Evolutionary conservation across 208 protist species (phyloP).

Genomic region (Acanthamoeba castellanii): DNA sequence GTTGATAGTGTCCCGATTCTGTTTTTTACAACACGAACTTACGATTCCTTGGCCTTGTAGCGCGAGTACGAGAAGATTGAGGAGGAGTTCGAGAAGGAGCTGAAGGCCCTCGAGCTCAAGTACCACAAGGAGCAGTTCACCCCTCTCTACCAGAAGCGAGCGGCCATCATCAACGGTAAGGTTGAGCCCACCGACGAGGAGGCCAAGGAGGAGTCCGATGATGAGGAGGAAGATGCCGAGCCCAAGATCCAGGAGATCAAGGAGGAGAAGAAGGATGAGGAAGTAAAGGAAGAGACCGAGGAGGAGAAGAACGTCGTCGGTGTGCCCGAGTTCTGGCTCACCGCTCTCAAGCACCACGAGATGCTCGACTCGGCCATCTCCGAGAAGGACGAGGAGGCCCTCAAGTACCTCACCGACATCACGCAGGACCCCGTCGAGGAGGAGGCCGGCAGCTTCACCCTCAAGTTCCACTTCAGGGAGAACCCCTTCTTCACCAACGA

Average conservation of each 20-base stretch:
- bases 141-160: conserved; percentile 65
- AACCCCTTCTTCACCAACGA: conserved; percentile 83
- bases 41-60: not conserved
- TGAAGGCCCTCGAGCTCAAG: conserved; percentile 60
- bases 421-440: conserved; percentile 43
- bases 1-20: not conserved
- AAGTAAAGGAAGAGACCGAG: conserved; percentile 15
- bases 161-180: conserved; percentile 57
- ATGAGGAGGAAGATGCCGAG: conserved; percentile 22
- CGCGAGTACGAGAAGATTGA: conserved; percentile 41
- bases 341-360: conserved; percentile 69
- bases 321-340: conserved; percentile 82
- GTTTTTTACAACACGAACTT: not conserved
- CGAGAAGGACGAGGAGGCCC: conserved; percentile 64
- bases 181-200: conserved; percentile 72
- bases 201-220: not conserved
- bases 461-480: conserved; percentile 79
- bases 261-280: conserved; percentile 52
- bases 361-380: conserved; percentile 63
- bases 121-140: conserved; percentile 19
- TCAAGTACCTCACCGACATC: conserved; percentile 75
- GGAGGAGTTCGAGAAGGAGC: conserved; percentile 71
- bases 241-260: conserved; percentile 23
- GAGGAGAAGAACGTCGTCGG: conserved; percentile 67
- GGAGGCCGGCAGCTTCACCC: conserved; percentile 71